Conservation (phyloP, 169 alveolate genomes). For the Plasmodium berghei region DNA sequence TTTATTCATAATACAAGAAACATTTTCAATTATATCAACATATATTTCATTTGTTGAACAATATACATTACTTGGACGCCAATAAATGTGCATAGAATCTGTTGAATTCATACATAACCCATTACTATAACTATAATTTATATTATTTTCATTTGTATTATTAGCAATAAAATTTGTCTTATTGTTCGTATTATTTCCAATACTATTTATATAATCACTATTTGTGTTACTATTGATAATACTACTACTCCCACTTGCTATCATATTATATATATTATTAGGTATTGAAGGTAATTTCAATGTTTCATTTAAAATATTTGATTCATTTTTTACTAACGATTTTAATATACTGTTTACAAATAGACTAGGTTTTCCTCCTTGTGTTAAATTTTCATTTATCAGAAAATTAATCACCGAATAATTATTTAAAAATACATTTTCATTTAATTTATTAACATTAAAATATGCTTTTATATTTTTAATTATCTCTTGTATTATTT, state of each 20-base stretch:
- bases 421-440: constrained; percentile 27
- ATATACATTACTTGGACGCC: constrained; percentile 32
- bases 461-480: constrained; percentile 50
- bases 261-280: constrained; percentile 33
- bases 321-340: constrained; percentile 29
- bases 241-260: constrained; percentile 10
- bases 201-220: too few relatives aligned
- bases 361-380: constrained; percentile 55
- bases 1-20: constrained; percentile 37
- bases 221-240: not conserved
- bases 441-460: constrained; percentile 22
- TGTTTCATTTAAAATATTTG: constrained; percentile 44
- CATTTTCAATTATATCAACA: constrained; percentile 56
- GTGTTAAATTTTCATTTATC: constrained; percentile 64
- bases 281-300: constrained; percentile 22
- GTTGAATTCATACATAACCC: constrained; percentile 14
- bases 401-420: constrained; percentile 59
- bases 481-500: constrained; percentile 50
- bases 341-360: constrained; percentile 47
- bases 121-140: constrained; percentile 56
- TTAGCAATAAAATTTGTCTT: not conserved
- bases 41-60: constrained; percentile 33
- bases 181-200: not conserved
- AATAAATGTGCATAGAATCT: constrained; percentile 26
- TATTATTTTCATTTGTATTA: constrained; percentile 25